phyloP scores from a whole-genome alignment of 306 rosid genomes.

The Quercus engelmannii region DNA sequence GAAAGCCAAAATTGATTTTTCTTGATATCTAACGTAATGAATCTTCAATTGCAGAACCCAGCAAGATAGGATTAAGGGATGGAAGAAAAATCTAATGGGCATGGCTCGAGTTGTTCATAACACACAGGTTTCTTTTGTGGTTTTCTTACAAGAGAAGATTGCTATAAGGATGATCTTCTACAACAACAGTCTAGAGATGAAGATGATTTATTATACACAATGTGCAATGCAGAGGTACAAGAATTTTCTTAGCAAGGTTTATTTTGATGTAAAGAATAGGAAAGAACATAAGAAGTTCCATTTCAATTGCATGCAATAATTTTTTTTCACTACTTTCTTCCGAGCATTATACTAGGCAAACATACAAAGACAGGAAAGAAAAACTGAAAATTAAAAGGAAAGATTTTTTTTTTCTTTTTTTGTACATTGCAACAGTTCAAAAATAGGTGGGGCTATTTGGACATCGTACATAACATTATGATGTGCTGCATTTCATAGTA shows the following conservation, averaged over 20 bases:
- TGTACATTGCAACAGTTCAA: too few relatives aligned
- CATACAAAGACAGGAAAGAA: background rate
- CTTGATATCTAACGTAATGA: background rate
- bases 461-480: too few relatives aligned
- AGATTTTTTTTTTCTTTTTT: too few relatives aligned
- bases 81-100: conserved; percentile 31
- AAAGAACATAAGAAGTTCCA: background rate
- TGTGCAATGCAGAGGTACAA: conserved; percentile 79
- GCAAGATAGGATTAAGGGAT: conserved; percentile 12
- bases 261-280: background rate
- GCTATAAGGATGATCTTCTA: conserved; percentile 45
- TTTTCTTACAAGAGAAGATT: conserved; percentile 64
- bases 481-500: too few relatives aligned
- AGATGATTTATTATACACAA: conserved; percentile 71
- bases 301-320: background rate
- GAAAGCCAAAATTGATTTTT: background rate
- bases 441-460: too few relatives aligned
- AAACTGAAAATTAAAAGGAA: background rate
- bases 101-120: conserved; percentile 46
- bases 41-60: conserved; percentile 32
- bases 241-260: conserved; percentile 14
- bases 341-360: conserved; percentile 4
- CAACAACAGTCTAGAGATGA: conserved; percentile 63
- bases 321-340: background rate
- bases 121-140: conserved; percentile 57